Conservation (phyloP, 441 rosid genomes). For the Croton laevigatus region DNA sequence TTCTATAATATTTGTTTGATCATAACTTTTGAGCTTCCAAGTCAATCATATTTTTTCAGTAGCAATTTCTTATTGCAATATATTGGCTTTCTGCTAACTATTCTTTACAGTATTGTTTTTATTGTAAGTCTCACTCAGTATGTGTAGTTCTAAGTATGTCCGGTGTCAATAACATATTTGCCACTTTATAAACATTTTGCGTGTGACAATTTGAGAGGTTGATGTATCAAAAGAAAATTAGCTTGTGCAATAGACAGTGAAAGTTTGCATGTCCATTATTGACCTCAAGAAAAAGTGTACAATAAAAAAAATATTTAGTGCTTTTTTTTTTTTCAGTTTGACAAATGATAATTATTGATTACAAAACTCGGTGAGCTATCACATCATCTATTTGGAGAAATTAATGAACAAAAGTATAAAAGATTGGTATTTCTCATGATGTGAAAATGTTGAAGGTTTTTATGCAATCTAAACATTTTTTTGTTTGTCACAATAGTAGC, state of each 20-base stretch:
- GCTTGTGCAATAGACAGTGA: not conserved
- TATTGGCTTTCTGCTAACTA: not conserved
- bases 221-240: not conserved
- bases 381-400: not conserved
- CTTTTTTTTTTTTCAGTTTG: not conserved
- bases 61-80: not conserved
- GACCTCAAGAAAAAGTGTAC: not conserved
- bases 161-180: not conserved
- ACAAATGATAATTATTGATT: not conserved
- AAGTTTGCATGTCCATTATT: not conserved
- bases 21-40: not conserved
- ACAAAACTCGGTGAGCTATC: not conserved
- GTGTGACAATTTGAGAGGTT: not conserved
- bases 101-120: not conserved
- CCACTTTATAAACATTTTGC: not conserved
- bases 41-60: not conserved
- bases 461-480: not conserved
- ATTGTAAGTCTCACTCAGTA: not conserved
- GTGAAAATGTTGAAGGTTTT: not conserved
- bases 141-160: not conserved
- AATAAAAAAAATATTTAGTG: not conserved
- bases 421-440: not conserved
- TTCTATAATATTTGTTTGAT: conserved; percentile 9
- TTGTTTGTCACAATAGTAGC: not conserved
- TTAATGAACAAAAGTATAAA: not conserved